phyloP scores from a whole-genome alignment of 345 rosid genomes.

The Schrenkiella parvula region DNA sequence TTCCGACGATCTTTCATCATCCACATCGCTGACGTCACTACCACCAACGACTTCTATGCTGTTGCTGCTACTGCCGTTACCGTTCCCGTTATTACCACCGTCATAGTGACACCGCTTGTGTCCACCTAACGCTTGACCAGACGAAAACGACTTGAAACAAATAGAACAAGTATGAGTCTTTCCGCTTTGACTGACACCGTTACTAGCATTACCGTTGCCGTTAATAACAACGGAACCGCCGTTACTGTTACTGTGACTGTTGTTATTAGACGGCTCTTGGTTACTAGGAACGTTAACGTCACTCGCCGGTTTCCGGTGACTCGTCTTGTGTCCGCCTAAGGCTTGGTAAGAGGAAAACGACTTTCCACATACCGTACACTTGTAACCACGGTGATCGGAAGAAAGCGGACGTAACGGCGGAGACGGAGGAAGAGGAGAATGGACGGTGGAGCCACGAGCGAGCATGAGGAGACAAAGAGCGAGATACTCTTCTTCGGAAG shows the following conservation, averaged over 20 bases:
- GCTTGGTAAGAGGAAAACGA: constrained; percentile 82
- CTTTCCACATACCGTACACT: constrained; percentile 76
- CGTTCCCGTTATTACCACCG: constrained; percentile 30
- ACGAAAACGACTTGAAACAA: constrained; percentile 62
- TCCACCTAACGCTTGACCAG: constrained; percentile 84
- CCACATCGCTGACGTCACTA: constrained; percentile 26
- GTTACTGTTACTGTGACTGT: constrained; percentile 25
- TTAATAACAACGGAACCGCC: not conserved
- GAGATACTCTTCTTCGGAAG: constrained; percentile 79
- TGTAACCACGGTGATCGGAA: constrained; percentile 38
- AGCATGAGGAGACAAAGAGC: constrained; percentile 97
- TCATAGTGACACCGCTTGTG: constrained; percentile 80
- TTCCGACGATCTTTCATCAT: constrained; percentile 28
- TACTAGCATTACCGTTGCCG: not conserved
- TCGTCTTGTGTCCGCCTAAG: constrained; percentile 91
- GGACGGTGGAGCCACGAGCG: constrained; percentile 56
- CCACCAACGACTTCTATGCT: constrained; percentile 20
- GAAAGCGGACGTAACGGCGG: constrained; percentile 13
- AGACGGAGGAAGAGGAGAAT: not conserved
- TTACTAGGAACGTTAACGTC: not conserved
- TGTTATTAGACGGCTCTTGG: constrained; percentile 33
- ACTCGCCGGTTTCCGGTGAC: constrained; percentile 60
- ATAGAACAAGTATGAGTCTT: constrained; percentile 56
- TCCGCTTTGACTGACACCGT: constrained; percentile 25
- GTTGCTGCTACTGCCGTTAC: constrained; percentile 15